These are phyloP conservation scores for Linum lewisii DNA, from an alignment of 345 rosid species.

Conservation along the genomic window DNA sequence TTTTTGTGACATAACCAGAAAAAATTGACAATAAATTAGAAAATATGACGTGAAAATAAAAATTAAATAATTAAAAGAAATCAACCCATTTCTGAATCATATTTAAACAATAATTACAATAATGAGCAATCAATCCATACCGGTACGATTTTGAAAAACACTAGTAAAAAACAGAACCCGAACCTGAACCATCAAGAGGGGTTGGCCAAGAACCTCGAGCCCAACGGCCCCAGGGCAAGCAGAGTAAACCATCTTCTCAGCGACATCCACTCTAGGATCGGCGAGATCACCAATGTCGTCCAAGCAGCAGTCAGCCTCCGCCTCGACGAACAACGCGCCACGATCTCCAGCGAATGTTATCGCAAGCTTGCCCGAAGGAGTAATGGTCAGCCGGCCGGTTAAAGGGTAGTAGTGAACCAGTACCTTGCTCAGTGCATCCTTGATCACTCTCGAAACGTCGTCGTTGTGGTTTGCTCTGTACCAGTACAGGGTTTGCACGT, in stretches of 20 bases:
- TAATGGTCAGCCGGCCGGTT: background rate
- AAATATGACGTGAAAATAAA: background rate
- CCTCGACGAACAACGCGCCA: constrained; percentile 75
- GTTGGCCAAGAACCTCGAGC: background rate
- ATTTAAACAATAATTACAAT: background rate
- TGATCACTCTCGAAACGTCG: background rate
- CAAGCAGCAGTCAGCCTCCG: constrained; percentile 56
- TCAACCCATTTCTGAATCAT: too few species aligned
- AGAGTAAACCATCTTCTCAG: constrained; percentile 60
- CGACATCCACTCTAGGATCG: constrained; percentile 60
- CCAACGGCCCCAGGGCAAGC: constrained; percentile 31
- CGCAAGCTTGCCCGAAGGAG: constrained; percentile 56
- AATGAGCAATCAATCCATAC: too few species aligned
- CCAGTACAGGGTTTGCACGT: too few species aligned
- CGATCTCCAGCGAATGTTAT: constrained; percentile 72
- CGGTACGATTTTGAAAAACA: too few species aligned
- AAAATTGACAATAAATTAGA: background rate
- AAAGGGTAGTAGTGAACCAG: constrained; percentile 3
- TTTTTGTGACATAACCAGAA: too few species aligned
- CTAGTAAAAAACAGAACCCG: background rate
- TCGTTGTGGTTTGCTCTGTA: too few species aligned
- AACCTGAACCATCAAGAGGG: background rate
- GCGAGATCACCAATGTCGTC: constrained; percentile 76
- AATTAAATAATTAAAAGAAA: background rate
- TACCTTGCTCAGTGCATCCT: constrained; percentile 1